Percentiles rank a stretch among this genome's conserved stretches.
Evolutionary conservation across 2,329 filamentous ascomycete genomes (phyloP).

Genomic region (Gnomoniopsis smithogilvyi): DNA sequence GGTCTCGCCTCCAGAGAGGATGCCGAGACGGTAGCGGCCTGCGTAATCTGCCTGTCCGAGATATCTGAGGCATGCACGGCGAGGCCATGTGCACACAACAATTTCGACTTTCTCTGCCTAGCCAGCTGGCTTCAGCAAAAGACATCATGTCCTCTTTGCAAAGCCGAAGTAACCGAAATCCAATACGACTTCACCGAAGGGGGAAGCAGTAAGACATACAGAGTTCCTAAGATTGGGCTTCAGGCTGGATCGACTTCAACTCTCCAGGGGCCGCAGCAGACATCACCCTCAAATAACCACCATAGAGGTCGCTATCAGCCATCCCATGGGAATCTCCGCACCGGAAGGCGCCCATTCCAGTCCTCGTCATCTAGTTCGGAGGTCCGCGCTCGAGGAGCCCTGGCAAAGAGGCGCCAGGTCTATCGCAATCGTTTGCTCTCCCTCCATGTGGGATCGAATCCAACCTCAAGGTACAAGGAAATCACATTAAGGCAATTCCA

Average conservation of each 20-base stretch:
- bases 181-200: constrained; percentile 59
- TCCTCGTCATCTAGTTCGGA: background rate
- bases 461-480: constrained; percentile 71
- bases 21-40: constrained; percentile 35
- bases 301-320: background rate
- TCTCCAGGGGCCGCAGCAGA: background rate
- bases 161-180: constrained; percentile 52
- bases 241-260: background rate
- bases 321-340: background rate
- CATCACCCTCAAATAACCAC: background rate
- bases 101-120: constrained; percentile 85
- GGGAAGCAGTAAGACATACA: constrained; percentile 52
- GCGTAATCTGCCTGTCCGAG: constrained; percentile 82
- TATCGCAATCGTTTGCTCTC: constrained; percentile 74
- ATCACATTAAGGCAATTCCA: constrained; percentile 66
- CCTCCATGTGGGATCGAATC: constrained; percentile 78
- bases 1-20: constrained; percentile 31
- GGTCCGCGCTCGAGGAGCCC: constrained; percentile 2
- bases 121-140: constrained; percentile 75
- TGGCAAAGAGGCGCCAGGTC: constrained; percentile 65
- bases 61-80: constrained; percentile 71
- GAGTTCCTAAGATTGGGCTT: constrained; percentile 35
- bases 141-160: constrained; percentile 77
- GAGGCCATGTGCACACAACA: constrained; percentile 72
- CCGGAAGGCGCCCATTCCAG: constrained; percentile 6